These are phyloP conservation scores for Uronychia binucleata DNA, from an alignment of 73 alveolate species.

Conservation along the genomic window DNA sequence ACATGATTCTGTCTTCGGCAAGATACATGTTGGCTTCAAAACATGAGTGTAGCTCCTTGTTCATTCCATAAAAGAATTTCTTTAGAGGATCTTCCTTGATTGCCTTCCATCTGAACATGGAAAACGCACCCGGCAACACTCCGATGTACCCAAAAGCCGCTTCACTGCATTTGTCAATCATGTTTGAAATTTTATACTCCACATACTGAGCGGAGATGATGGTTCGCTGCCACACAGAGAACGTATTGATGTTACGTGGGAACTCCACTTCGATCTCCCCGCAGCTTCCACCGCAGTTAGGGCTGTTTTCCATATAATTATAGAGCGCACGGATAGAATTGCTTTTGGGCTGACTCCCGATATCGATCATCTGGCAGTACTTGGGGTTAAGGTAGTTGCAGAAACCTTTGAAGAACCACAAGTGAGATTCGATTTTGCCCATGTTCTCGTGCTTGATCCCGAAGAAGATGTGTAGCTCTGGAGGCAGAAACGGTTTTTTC, in stretches of 20 bases:
- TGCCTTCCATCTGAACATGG: constrained; percentile 51
- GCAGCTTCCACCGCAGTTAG: constrained; percentile 27
- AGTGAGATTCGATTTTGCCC: constrained; percentile 51
- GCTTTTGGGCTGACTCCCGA: constrained; percentile 32
- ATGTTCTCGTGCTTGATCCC: constrained; percentile 52
- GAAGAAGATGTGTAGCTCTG: constrained; percentile 23
- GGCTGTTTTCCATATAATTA: constrained; percentile 2
- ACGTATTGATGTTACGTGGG: constrained; percentile 10
- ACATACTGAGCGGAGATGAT: constrained; percentile 12
- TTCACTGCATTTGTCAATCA: constrained; percentile 14
- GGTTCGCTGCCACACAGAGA: no score
- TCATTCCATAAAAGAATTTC: constrained; percentile 39
- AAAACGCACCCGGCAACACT: constrained; percentile 34
- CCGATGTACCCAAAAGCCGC: constrained; percentile 9
- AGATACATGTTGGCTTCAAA: constrained; percentile 51
- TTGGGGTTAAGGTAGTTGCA: constrained; percentile 44
- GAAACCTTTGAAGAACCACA: constrained; percentile 49
- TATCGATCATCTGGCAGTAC: constrained; percentile 23
- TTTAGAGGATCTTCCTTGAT: constrained; percentile 49
- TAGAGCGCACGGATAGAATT: constrained; percentile 20
- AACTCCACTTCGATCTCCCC: constrained; percentile 49
- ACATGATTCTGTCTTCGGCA: constrained; percentile 73
- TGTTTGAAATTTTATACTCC: constrained; percentile 14
- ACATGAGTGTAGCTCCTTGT: constrained; percentile 11
- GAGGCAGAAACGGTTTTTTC: no score